Base-by-base conservation (phyloP, 768 basidiomycete species). In the Sporobolomyces roseus region DNA sequence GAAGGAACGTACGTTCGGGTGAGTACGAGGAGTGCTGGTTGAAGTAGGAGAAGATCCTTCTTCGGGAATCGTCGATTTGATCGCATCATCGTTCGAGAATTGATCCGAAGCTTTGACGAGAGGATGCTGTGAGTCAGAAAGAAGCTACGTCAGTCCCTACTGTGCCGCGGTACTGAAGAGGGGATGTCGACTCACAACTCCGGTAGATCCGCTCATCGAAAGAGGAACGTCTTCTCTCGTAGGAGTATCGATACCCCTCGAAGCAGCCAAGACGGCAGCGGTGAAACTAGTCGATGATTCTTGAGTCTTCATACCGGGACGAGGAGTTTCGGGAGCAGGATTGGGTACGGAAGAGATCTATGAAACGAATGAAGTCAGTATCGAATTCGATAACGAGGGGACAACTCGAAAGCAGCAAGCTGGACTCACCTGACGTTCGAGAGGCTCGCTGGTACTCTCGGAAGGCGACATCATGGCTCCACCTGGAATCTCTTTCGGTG, bases 211-310 rank as follows among this genome's bases (percentile, higher is more conserved):
- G 6, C 17, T 59, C 61, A 21, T 52, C 36, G 55, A 27, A 30
- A 41, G 63, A 50, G 58, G 58, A 23, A 29, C 46, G 36, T 29
- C 51, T 52, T 46, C 51, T 19, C 45, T 35, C 21, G 56, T 48
- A 3, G 68, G 68, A 4, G 68, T 69, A 23, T 61, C 32, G 35
- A 69, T 59, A 3, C 59, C 58, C 30, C 38, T 25, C 12, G 33
- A 51, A 1, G 68, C 68, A 29, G 56, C 62, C 45, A 69, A 63
- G 21, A 69, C 68, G 19, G 51, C 68, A 12, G 62, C 68, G 5
- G 68, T 21, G 52, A 69, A 69, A 27, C 63, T 64, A 3, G 14
- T 38, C 7, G 25, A 25, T 49, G 67, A 51, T 10, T n/a, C 21
- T 14, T 46, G 62, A 8, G 50, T 29, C 17, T 38, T 60, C 38